Conservation (phyloP, 1,284 basidiomycete species). For the Athelia psychrophila region DNA sequence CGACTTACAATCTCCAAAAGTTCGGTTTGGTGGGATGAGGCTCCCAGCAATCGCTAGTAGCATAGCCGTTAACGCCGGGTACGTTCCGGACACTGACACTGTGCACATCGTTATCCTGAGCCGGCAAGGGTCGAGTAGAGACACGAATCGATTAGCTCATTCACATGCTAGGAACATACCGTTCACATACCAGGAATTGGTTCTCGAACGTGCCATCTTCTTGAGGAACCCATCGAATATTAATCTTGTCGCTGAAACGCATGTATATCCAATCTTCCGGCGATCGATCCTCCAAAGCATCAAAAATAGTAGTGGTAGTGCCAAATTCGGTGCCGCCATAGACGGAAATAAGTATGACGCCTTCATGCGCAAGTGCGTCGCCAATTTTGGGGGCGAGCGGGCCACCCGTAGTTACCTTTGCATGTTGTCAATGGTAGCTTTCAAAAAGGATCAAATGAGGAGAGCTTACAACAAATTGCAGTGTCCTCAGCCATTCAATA, state of each 20-base stretch:
- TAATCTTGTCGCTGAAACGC: conserved; percentile 14
- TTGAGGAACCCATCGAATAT: conserved; percentile 17
- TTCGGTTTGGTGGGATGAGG: conserved; percentile 3
- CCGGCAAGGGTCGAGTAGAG: no score
- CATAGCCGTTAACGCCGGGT: conserved; percentile 27
- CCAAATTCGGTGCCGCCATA: conserved; percentile 21
- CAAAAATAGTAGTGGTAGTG: background rate
- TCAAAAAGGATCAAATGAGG: background rate
- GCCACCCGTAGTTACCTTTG: conserved; percentile 15
- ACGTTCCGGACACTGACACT: conserved; percentile 26
- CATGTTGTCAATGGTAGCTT: background rate
- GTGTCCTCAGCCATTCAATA: conserved; percentile 6
- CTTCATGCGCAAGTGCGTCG: conserved; percentile 13
- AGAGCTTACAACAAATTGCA: conserved; percentile 17
- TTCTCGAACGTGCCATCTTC: conserved; percentile 18
- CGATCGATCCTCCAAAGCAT: conserved; percentile 1
- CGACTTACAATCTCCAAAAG: background rate
- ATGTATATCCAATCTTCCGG: conserved; percentile 21
- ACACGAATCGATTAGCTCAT: background rate
- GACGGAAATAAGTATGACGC: conserved; percentile 13
- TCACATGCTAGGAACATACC: background rate
- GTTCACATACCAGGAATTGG: conserved; percentile 20
- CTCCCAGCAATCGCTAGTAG: conserved; percentile 28
- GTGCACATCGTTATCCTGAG: conserved; percentile 14
- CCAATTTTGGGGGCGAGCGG: conserved; percentile 18